Base-by-base conservation (phyloP, 768 basidiomycete species). In the Mycena chlorophos region DNA sequence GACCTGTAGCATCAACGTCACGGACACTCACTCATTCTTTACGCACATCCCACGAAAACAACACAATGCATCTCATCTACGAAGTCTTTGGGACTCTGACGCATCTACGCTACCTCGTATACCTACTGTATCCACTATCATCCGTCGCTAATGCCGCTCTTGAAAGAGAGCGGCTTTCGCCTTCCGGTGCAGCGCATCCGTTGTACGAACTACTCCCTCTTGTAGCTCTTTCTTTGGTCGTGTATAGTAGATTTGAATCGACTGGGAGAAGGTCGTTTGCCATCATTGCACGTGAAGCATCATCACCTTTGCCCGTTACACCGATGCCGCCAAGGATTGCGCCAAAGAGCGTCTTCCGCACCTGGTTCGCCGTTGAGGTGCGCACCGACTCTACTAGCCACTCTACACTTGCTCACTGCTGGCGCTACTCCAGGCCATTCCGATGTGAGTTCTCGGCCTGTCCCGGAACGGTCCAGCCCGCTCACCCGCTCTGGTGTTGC, bases 291-390 rank as follows among this genome's bases (percentile, higher is more conserved):
- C 27, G 13, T 23, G 4, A 26, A 8, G 42, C 46, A 52, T 65
- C 61, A 30, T 69, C 66, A 64, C 46, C 63, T 52, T 47, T 55
- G 26, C 63, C 54, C 34, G 22, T 45, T 38, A 52, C 47, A 51
- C 49, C 26, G 13, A 42, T 42, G 40, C 8, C 40, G 40, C 40
- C 40, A n/a, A n/a, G n/a, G n/a, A n/a, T n/a, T 34, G 31, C 31
- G 13, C 40, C 13, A 42, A 40, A 54, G 30, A 40, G 63, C 20
- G 72, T 82, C 59, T 76, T 84, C 78, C 84, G 78, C 71, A 78
- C 88, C 72, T 88, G 86, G 86, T 85, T 79, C 66, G 87, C 88
- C 74, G 74, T 87, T 62, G 88, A 89, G 83, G 86, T 85, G 50
- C 17, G 75, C 71, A 54, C 39, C 20, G 31, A 8, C 40, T 20